Evolutionary conservation across 2,329 filamentous ascomycete genomes (phyloP), one percentile per base, ranked within the genome.

Genomic region (Shiraia sp.): DNA sequence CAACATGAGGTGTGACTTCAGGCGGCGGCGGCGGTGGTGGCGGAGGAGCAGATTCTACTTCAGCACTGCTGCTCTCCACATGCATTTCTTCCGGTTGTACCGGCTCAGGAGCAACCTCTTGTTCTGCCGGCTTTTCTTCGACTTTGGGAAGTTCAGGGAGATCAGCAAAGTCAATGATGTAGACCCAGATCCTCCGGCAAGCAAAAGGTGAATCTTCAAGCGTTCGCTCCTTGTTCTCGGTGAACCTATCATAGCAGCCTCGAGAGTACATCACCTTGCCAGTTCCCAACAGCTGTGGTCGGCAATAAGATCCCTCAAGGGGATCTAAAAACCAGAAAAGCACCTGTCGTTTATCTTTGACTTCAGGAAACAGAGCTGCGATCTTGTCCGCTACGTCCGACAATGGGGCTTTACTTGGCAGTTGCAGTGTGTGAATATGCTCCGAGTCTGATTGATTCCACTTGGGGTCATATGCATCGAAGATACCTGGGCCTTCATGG

Each of bases 271-370:
- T 61, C 10, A 67, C 59, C 29, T 61, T 59, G 3, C 63, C 63
- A 10, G 64, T 64, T 15, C 57, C 50, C 6, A 61, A 46, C 23
- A 70, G 42, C 16, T 55, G 52, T 7, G 67, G 67, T 10, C 64
- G 55, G 10, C 49, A 54, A 2, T 51, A 51, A 2, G 60, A 60
- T 15, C 67, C 68, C 32, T 56, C 43, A 14, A 52, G 42, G 4
- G 65, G 45, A 31, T 69, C 62, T 16, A 72, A 15, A 32, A 70
- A 65, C 70, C 70, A 73, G 29, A 72, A 69, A 27, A 66, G 69
- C 36, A 70, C 54, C 38, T 72, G 71, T 17, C 68, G 62, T 13
- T 59, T 55, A 34, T 72, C 68, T 47, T 68, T 43, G 28, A 71
- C 47, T 19, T 58, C 55, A 6, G 52, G 36, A 10, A 70, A 37